A percentile compares a stretch with the other conserved stretches of the same genome.
Conservation (phyloP, 192 early-diverging fungal genomes). For the Coemansia sp. region DNA sequence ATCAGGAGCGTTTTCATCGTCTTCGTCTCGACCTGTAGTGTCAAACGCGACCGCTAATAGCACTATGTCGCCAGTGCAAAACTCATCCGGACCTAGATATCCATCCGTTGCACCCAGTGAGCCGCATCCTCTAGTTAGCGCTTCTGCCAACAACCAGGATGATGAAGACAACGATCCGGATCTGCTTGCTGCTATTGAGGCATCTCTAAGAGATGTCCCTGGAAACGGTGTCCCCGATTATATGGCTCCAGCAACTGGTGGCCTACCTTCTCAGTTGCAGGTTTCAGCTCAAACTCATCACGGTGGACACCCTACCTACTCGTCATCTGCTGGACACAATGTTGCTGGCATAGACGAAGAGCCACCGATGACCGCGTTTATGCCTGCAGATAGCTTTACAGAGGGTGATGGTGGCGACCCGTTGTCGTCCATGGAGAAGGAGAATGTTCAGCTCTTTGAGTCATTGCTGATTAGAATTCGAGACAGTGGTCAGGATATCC, state of each 20-base stretch:
- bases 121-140: constrained; percentile 37
- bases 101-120: constrained; percentile 21
- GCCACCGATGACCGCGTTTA: constrained; percentile 28
- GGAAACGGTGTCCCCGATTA: constrained; percentile 27
- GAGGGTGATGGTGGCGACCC: constrained; percentile 53
- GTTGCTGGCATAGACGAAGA: constrained; percentile 9
- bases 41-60: too few species aligned
- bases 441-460: constrained; percentile 88
- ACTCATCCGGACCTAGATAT: constrained; percentile 5
- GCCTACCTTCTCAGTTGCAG: background rate
- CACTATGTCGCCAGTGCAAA: too few species aligned
- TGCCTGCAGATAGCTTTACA: constrained; percentile 26
- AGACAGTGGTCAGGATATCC: constrained; percentile 73
- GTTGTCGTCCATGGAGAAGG: constrained; percentile 72
- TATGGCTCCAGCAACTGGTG: constrained; percentile 4
- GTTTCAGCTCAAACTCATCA: background rate
- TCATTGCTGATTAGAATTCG: constrained; percentile 81
- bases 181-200: constrained; percentile 73
- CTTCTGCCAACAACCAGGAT: constrained; percentile 11
- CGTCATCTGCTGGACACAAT: background rate
- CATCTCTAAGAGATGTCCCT: constrained; percentile 65
- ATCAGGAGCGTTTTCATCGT: background rate
- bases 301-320: background rate
- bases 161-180: constrained; percentile 68
- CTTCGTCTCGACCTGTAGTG: too few species aligned